Evolutionary conservation across 2,329 filamentous ascomycete species (phyloP).

Genomic region (Sphaerulina musiva): DNA sequence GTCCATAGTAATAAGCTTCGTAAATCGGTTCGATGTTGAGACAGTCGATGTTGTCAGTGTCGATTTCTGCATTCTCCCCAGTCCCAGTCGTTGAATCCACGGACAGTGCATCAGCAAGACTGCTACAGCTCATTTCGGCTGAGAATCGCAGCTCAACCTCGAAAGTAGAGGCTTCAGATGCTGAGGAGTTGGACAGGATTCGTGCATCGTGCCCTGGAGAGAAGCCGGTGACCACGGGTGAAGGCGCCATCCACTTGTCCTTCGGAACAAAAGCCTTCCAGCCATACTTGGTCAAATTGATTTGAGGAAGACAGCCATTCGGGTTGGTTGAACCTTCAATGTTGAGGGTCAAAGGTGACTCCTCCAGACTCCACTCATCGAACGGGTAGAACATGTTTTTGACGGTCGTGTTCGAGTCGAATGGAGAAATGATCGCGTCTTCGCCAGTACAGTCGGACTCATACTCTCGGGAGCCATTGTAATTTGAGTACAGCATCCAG

Average conservation of each 20-base stretch:
- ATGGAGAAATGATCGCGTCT: constrained; percentile 52
- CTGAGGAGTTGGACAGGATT: constrained; percentile 44
- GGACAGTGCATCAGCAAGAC: constrained; percentile 45
- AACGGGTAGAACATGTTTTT: constrained; percentile 59
- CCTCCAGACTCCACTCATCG: constrained; percentile 48
- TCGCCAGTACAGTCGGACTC: constrained; percentile 51
- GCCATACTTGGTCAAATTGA: constrained; percentile 51
- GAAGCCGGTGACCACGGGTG: constrained; percentile 55
- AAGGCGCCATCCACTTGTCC: constrained; percentile 45
- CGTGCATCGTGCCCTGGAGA: constrained; percentile 56
- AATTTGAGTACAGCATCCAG: constrained; percentile 50
- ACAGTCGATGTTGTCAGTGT: constrained; percentile 44
- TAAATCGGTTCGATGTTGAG: constrained; percentile 33
- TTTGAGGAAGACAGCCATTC: constrained; percentile 51
- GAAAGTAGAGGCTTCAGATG: constrained; percentile 35
- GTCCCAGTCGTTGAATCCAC: constrained; percentile 50
- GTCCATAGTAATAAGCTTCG: constrained; percentile 43
- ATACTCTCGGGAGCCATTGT: constrained; percentile 47
- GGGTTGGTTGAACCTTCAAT: constrained; percentile 43
- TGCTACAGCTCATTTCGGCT: constrained; percentile 54
- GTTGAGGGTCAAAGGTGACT: constrained; percentile 42
- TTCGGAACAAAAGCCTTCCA: constrained; percentile 56
- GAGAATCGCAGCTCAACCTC: constrained; percentile 54
- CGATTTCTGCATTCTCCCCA: constrained; percentile 41
- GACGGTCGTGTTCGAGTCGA: constrained; percentile 48